Evolutionary conservation across 805 yeast species (phyloP).

Genomic region (Pichia eremophila): DNA sequence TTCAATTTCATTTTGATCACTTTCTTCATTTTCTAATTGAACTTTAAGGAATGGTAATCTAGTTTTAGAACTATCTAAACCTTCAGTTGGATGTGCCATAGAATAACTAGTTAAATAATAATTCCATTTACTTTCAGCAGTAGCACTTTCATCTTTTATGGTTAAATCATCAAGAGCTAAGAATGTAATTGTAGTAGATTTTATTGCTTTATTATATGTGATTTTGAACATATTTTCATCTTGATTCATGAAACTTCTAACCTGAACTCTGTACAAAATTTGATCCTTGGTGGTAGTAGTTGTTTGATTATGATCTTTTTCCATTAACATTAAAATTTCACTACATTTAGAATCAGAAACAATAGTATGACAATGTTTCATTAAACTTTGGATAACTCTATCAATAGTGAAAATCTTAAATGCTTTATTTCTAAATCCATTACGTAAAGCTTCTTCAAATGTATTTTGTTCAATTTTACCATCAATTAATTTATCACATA

Average conservation of each 20-base stretch:
- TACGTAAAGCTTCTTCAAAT: slow-evolving; percentile 93
- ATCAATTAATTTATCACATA: slow-evolving; percentile 71
- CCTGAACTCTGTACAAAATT: slow-evolving; percentile 82
- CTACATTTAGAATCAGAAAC: slow-evolving; percentile 72
- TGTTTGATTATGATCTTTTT: slow-evolving; percentile 58
- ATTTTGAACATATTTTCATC: slow-evolving; percentile 93
- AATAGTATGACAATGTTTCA: slow-evolving; percentile 81
- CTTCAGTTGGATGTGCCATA: slow-evolving; percentile 96
- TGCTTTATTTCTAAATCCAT: slow-evolving; percentile 89
- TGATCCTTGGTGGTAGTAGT: slow-evolving; percentile 76
- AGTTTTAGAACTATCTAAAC: slow-evolving; percentile 70
- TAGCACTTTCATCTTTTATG: slow-evolving; percentile 46
- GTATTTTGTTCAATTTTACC: slow-evolving; percentile 89
- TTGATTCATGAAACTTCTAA: slow-evolving; percentile 62
- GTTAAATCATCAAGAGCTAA: slow-evolving; percentile 86
- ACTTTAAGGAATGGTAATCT: slow-evolving; percentile 69
- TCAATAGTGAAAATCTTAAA: slow-evolving; percentile 89
- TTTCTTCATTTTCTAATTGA: slow-evolving; percentile 40
- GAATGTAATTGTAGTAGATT: slow-evolving; percentile 62
- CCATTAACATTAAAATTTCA: slow-evolving; percentile 74
- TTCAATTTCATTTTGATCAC: slow-evolving; percentile 34
- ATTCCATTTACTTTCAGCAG: slow-evolving; percentile 78
- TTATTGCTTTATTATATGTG: slow-evolving; percentile 47
- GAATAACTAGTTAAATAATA: slow-evolving; percentile 88
- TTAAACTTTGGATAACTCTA: slow-evolving; percentile 74